Evolutionary conservation across 2,329 filamentous ascomycete genomes (phyloP), one percentile per base, ranked within the genome.

Genomic region (Neoscytalidium dimidiatum): DNA sequence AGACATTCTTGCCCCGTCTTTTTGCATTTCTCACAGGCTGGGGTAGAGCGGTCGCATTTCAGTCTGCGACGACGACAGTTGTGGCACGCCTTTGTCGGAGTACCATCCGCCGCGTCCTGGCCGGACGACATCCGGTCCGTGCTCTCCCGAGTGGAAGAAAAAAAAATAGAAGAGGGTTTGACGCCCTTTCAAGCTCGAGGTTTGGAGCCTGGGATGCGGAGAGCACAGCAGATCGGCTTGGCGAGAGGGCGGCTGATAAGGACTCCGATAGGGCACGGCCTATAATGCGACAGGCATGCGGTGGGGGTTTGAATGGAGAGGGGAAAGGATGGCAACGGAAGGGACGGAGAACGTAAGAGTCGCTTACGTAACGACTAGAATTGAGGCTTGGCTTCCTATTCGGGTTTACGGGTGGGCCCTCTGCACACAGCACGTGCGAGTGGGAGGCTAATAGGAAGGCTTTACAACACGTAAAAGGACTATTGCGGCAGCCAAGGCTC

Each of bases 31-130:
- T 84, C 81, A 74, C 87, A 89, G 65, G 76, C 79, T 28, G 86
- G 86, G 57, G 83, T 77, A 35, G 86, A 88, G 66, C 84, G 81
- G 75, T 89, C 87, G 74, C 87, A 89, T 71, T 86, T 85, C 73
- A 86, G 82, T 69, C 87, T 83, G 71, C 82, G 83, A 65, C 82
- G 83, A 66, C 86, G 85, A 75, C 86, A 89, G 76, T 87, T 88
- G 75, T 88, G 85, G 74, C 86, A 89, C 66, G 83, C 71, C 73
- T 77, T 76, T 41, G 75, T 74, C 33, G 75, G 74, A 31, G 52
- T n/a, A n/a, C n/a, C 14, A 8, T 31, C 26, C 6, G 9, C 33
- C 21, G 35, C 23, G 56, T 46, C 56, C 28, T 33, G 56, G 28
- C 14, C 7, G 28, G 28, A 29, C 23, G 56, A 60, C 56, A 60